Percentiles rank a stretch among this genome's conserved stretches.
These are phyloP conservation scores for Aureococcus anophagefferens DNA, from an alignment of 108 stramenopile genomes.

Conservation along the genomic window DNA sequence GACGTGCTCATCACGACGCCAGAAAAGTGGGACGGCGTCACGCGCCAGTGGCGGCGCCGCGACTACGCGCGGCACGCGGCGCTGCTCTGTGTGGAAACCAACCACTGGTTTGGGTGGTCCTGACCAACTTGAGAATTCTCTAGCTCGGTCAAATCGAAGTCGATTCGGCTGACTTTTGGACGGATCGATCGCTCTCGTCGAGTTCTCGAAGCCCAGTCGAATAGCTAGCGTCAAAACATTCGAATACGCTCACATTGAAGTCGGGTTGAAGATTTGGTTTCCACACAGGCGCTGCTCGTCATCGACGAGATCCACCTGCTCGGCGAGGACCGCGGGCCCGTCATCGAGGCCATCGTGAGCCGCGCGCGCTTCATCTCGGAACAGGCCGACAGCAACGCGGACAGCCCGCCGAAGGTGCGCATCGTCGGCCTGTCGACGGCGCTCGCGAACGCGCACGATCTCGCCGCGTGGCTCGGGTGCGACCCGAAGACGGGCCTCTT, in stretches of 20 bases:
- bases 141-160: too few species aligned
- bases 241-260: too few species aligned
- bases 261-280: too few species aligned
- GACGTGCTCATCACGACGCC: constrained; percentile 96
- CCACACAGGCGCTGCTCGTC: too few species aligned
- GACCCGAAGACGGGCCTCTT: constrained; percentile 53
- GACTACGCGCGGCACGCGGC: constrained; percentile 69
- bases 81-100: constrained; percentile 91
- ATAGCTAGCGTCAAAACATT: too few species aligned
- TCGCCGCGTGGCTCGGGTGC: constrained; percentile 95
- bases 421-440: constrained; percentile 93
- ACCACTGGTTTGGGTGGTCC: constrained; percentile 97
- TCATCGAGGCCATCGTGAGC: constrained; percentile 92
- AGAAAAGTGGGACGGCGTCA: constrained; percentile 97
- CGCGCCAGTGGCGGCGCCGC: constrained; percentile 78
- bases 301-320: constrained; percentile 99
- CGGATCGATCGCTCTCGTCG: too few species aligned
- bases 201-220: too few species aligned
- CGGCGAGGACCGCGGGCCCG: constrained; percentile 95
- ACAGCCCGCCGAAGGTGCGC: constrained; percentile 45
- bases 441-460: constrained; percentile 85
- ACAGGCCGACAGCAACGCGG: too few species aligned
- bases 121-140: too few species aligned
- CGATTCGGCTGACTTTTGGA: too few species aligned
- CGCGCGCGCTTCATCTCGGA: constrained; percentile 85